Evolutionary conservation across 148 eudicot genomes (phyloP).

Genomic region (Pouteria glomerata): DNA sequence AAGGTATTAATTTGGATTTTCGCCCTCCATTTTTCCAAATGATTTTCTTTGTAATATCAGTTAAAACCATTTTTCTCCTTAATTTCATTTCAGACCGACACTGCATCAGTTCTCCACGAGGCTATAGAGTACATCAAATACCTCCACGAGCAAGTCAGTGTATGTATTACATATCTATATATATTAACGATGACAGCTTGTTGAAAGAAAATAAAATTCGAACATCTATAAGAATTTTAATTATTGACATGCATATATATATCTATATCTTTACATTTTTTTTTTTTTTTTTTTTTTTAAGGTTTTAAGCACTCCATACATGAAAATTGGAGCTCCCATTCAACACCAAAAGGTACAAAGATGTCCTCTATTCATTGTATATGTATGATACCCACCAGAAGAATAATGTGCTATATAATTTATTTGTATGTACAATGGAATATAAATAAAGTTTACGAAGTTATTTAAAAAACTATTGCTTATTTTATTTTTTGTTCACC

Average conservation of each 20-base stretch:
- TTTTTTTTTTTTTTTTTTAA: too few species aligned
- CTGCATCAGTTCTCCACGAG: conserved; percentile 97
- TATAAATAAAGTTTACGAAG: too few species aligned
- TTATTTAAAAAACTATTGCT: too few species aligned
- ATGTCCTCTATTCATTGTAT: not conserved
- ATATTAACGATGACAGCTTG: not conserved
- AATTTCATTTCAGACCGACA: conserved; percentile 63
- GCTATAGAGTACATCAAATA: conserved; percentile 89
- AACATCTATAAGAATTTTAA: not conserved
- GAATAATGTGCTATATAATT: too few species aligned
- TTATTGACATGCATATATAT: too few species aligned
- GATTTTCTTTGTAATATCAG: not conserved
- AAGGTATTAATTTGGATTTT: conserved; percentile 42
- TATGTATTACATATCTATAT: too few species aligned
- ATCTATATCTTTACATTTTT: not conserved
- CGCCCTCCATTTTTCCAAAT: not conserved
- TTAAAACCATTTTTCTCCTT: not conserved
- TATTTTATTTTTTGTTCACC: too few species aligned
- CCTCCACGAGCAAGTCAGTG: conserved; percentile 92
- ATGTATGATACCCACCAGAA: too few species aligned
- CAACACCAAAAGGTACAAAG: conserved; percentile 50
- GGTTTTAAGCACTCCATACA: conserved; percentile 71
- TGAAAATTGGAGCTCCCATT: conserved; percentile 55
- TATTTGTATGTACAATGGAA: too few species aligned
- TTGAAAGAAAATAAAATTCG: not conserved